Conservation (phyloP, 1,139 yeast species). For the Hyphopichia fennica region DNA sequence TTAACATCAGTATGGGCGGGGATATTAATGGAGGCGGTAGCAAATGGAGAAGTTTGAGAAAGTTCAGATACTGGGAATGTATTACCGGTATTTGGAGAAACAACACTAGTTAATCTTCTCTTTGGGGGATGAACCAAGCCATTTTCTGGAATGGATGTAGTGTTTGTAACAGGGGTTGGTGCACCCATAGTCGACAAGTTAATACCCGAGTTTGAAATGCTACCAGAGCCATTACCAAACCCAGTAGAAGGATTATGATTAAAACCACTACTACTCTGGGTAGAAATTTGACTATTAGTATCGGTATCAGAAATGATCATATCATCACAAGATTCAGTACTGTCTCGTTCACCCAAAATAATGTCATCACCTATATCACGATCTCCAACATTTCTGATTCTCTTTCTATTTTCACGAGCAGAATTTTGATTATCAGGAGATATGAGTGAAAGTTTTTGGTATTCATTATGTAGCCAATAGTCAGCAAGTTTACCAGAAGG, state of each 20-base stretch:
- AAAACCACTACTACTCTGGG: conserved; percentile 10
- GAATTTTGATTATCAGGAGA: conserved; percentile 7
- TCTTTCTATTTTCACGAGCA: conserved; percentile 24
- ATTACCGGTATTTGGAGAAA: conserved; percentile 14
- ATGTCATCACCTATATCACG: conserved; percentile 8
- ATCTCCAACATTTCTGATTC: conserved; percentile 18
- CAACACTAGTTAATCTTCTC: conserved; percentile 30
- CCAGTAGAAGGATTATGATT: conserved; percentile 5
- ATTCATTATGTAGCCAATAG: conserved; percentile 34
- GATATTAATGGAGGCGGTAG: neutral
- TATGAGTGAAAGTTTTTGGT: conserved; percentile 25
- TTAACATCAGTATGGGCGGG: neutral
- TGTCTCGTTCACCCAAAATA: conserved; percentile 14
- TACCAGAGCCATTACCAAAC: conserved; percentile 5
- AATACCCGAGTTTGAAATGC: neutral
- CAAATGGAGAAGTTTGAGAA: neutral
- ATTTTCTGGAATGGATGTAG: conserved; percentile 15
- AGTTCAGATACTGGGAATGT: conserved; percentile 6
- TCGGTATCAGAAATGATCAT: conserved; percentile 40
- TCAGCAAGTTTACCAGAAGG: conserved; percentile 37
- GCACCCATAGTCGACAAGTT: conserved; percentile 1
- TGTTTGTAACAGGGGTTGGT: conserved; percentile 2
- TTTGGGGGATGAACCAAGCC: conserved; percentile 40
- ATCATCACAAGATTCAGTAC: conserved; percentile 35
- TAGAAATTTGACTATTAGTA: conserved; percentile 24